phyloP scores from a whole-genome alignment of 2,329 filamentous ascomycete genomes.

The Phoma sp. region DNA sequence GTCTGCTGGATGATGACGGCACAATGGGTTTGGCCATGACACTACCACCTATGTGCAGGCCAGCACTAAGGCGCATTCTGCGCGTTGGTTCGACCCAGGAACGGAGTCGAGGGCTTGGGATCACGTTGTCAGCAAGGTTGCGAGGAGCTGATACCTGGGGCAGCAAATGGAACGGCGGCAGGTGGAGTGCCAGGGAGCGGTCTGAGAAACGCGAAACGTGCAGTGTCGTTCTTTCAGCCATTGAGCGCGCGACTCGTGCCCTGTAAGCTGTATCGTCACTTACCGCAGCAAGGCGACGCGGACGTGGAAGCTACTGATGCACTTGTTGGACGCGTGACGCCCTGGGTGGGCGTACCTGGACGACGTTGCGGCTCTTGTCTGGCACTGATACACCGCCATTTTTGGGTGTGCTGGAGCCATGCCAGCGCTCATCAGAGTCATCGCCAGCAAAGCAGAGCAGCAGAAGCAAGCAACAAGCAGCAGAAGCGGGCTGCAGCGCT shows the following conservation, averaged over 20 bases:
- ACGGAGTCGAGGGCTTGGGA: conserved; percentile 25
- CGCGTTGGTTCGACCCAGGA: conserved; percentile 32
- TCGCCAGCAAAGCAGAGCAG: conserved; percentile 1
- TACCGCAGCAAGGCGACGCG: conserved; percentile 28
- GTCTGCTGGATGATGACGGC: conserved; percentile 28
- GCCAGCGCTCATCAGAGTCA: conserved; percentile 20
- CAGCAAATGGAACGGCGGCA: conserved; percentile 41
- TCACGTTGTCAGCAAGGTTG: conserved; percentile 33
- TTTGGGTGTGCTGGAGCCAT: conserved; percentile 31
- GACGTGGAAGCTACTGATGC: conserved; percentile 17
- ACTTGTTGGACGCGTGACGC: conserved; percentile 12
- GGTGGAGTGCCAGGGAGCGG: conserved; percentile 23
- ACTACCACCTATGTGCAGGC: neutral
- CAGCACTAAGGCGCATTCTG: conserved; percentile 26
- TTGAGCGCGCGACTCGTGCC: conserved; percentile 75
- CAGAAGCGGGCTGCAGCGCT: conserved; percentile 15
- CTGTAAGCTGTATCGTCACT: conserved; percentile 26
- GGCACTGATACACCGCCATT: conserved; percentile 39
- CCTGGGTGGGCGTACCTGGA: conserved; percentile 1
- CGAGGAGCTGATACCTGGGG: conserved; percentile 33
- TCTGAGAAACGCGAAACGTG: conserved; percentile 35
- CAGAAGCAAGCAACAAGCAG: neutral
- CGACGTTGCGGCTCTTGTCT: conserved; percentile 5
- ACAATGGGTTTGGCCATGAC: conserved; percentile 25
- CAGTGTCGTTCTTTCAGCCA: conserved; percentile 31